Evolutionary conservation across 1,284 basidiomycete species (phyloP).

Genomic region (Sphaerobolus stellatus): DNA sequence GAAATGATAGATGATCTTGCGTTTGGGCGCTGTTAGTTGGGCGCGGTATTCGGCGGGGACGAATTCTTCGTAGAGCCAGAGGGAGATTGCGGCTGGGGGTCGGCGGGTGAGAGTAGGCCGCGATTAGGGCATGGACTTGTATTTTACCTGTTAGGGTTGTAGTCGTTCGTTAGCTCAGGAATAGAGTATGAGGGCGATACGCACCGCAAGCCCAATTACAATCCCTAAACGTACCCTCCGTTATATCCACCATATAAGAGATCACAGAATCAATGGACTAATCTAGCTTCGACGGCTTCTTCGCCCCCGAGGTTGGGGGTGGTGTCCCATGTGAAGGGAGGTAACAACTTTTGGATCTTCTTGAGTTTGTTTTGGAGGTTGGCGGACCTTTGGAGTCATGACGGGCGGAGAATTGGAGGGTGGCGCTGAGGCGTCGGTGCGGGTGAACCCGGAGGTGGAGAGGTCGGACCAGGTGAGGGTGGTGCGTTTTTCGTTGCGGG

Average conservation of each 20-base stretch:
- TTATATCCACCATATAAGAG: slow-evolving; percentile 71
- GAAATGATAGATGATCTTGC: too few species aligned
- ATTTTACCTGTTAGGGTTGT: slow-evolving; percentile 63
- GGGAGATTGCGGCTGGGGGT: slow-evolving; percentile 56
- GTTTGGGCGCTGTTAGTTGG: slow-evolving; percentile 56
- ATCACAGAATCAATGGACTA: slow-evolving; percentile 86
- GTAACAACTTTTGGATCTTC: slow-evolving; percentile 77
- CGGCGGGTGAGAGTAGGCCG: slow-evolving; percentile 29
- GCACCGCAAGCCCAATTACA: slow-evolving; percentile 87
- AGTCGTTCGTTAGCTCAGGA: background rate
- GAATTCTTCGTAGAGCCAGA: slow-evolving; percentile 85
- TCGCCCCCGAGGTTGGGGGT: slow-evolving; percentile 66
- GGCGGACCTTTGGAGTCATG: slow-evolving; percentile 70
- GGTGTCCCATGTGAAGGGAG: slow-evolving; percentile 83
- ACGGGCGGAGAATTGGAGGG: slow-evolving; percentile 79
- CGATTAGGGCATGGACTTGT: slow-evolving; percentile 58
- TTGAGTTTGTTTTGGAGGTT: slow-evolving; percentile 74
- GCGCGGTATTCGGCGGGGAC: slow-evolving; percentile 84
- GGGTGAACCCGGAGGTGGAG: slow-evolving; percentile 74
- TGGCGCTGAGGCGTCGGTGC: slow-evolving; percentile 72
- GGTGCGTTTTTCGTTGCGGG: slow-evolving; percentile 66
- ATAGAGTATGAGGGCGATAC: slow-evolving; percentile 34
- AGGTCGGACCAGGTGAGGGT: slow-evolving; percentile 89
- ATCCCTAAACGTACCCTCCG: slow-evolving; percentile 78
- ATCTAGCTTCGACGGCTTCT: slow-evolving; percentile 81